A percentile compares a stretch with the other conserved stretches of the same genome.
These are phyloP conservation scores for Berkeleyomyces rouxiae DNA, from an alignment of 2,329 filamentous ascomycete genomes.

Conservation along the genomic window DNA sequence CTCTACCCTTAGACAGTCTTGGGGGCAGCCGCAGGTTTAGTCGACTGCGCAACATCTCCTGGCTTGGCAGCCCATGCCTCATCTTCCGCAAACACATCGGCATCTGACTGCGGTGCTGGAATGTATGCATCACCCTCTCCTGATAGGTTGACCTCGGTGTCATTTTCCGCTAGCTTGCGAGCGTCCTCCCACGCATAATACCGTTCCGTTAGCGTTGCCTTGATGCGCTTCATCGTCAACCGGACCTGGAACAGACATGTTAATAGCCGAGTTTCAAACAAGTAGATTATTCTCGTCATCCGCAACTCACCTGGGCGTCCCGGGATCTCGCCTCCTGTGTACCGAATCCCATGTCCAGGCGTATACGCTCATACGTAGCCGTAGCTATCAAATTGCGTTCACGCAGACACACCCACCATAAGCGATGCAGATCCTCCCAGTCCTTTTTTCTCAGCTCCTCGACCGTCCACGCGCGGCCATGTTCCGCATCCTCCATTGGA, in stretches of 20 bases:
- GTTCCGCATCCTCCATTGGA: slow-evolving; percentile 51
- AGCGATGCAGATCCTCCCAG: slow-evolving; percentile 78
- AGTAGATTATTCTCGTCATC: not conserved
- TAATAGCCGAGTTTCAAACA: not conserved
- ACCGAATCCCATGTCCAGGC: slow-evolving; percentile 57
- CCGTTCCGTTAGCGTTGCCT: slow-evolving; percentile 70
- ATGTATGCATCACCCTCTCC: slow-evolving; percentile 32
- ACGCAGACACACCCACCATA: slow-evolving; percentile 91
- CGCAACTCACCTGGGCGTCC: slow-evolving; percentile 43
- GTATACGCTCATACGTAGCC: slow-evolving; percentile 48
- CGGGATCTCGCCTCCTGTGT: slow-evolving; percentile 47
- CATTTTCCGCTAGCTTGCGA: slow-evolving; percentile 43
- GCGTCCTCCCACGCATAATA: slow-evolving; percentile 80
- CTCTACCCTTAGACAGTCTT: not conserved
- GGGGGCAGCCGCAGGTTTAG: not conserved
- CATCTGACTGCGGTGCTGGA: slow-evolving; percentile 24
- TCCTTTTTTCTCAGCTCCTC: slow-evolving; percentile 77
- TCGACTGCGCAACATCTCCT: slow-evolving; percentile 8
- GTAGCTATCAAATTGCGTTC: slow-evolving; percentile 86
- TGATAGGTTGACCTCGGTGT: slow-evolving; percentile 49
- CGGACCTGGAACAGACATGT: slow-evolving; percentile 38
- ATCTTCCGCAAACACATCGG: slow-evolving; percentile 23
- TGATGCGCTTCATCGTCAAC: slow-evolving; percentile 65
- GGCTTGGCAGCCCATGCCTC: slow-evolving; percentile 13
- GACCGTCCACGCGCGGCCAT: slow-evolving; percentile 71